Conservation (phyloP, 805 yeast genomes). For the Yarrowia keelungensis region DNA sequence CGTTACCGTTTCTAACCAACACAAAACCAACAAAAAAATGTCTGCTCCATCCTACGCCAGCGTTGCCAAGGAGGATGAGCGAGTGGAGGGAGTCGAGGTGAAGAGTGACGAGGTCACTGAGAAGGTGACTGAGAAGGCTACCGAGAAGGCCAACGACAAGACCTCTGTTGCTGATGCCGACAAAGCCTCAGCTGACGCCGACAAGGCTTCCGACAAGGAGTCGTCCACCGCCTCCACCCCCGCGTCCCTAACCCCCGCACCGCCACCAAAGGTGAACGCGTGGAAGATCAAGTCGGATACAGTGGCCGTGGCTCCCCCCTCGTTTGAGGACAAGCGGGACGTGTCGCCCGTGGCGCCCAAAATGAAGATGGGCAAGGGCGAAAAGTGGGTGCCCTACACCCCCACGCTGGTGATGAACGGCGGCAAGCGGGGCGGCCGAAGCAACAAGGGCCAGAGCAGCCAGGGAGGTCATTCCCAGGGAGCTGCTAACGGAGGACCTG, state of each 20-base stretch:
- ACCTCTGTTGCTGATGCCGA: background rate
- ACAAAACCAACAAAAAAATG: slow-evolving; percentile 37
- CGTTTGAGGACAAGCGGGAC: slow-evolving; percentile 33
- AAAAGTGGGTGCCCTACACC: slow-evolving; percentile 76
- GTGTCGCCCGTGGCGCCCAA: slow-evolving; percentile 32
- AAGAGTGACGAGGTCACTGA: too few species aligned
- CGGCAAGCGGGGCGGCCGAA: slow-evolving; percentile 33
- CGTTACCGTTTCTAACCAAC: background rate
- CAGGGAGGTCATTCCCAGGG: too few species aligned
- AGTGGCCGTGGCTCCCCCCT: slow-evolving; percentile 40
- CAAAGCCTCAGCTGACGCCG: background rate
- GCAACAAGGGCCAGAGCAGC: slow-evolving; percentile 5
- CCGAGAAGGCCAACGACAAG: background rate
- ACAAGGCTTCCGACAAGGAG: slow-evolving; percentile 44
- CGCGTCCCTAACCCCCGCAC: slow-evolving; percentile 62
- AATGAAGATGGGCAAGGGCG: slow-evolving; percentile 54
- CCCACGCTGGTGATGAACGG: slow-evolving; percentile 59
- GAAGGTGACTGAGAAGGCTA: too few species aligned
- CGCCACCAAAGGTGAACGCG: slow-evolving; percentile 66
- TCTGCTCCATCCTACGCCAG: slow-evolving; percentile 44
- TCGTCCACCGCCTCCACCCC: slow-evolving; percentile 42
- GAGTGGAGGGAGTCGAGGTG: slow-evolving; percentile 36
- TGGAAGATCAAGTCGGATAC: slow-evolving; percentile 55
- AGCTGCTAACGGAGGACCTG: background rate
- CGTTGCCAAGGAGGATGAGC: slow-evolving; percentile 46